phyloP scores from a whole-genome alignment of 2,329 filamentous ascomycete species.

The Aspergillus pseudoterreus region DNA sequence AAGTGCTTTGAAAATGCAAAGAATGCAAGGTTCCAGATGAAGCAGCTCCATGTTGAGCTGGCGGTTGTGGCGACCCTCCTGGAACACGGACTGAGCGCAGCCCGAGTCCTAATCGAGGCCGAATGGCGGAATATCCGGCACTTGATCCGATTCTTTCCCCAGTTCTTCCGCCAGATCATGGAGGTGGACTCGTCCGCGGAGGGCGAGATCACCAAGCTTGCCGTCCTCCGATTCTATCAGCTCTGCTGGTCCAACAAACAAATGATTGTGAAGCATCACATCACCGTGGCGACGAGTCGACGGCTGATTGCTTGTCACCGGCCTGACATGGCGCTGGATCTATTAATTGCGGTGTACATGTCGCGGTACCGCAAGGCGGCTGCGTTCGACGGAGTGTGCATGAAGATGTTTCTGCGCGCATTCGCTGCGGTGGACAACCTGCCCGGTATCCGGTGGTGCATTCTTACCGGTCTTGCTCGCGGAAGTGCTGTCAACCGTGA shows the following conservation, averaged over 20 bases:
- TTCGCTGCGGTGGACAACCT: conserved; percentile 27
- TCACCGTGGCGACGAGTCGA: conserved; percentile 25
- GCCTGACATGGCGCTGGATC: conserved; percentile 27
- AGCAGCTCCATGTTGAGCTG: conserved; percentile 33
- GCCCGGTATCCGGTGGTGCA: conserved; percentile 39
- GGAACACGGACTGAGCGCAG: conserved; percentile 25
- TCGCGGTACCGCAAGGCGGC: conserved; percentile 32
- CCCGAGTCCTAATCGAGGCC: conserved; percentile 30
- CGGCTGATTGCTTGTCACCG: conserved; percentile 25
- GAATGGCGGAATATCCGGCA: conserved; percentile 25
- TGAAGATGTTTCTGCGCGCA: conserved; percentile 37
- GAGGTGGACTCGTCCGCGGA: conserved; percentile 20
- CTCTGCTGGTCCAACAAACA: conserved; percentile 30
- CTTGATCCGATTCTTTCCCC: conserved; percentile 24
- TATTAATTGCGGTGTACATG: conserved; percentile 34
- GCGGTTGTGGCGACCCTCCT: conserved; percentile 35
- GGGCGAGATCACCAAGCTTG: conserved; percentile 30
- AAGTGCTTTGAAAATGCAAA: conserved; percentile 27
- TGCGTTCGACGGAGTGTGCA: conserved; percentile 33
- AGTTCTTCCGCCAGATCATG: conserved; percentile 35
- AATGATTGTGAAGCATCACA: conserved; percentile 35
- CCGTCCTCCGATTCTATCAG: conserved; percentile 38
- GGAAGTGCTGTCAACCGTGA: conserved; percentile 26
- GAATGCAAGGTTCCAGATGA: conserved; percentile 26
- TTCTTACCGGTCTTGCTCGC: conserved; percentile 35